phyloP scores from a whole-genome alignment of 2,329 filamentous ascomycete genomes.

The Helotiales sp. region DNA sequence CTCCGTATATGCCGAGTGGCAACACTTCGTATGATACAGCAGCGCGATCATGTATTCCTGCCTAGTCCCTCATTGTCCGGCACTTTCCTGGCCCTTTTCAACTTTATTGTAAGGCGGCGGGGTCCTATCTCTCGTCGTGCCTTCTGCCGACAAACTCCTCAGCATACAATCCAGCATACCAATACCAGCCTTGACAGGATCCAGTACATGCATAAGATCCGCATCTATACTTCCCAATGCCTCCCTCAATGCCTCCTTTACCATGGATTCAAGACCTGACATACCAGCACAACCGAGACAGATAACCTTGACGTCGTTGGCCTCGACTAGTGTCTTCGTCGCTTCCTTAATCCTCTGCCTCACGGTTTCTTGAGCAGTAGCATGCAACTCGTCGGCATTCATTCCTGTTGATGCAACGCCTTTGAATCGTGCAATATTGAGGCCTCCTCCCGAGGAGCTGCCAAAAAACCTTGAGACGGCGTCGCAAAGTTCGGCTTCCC shows the following conservation, averaged over 20 bases:
- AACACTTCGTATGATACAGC: too few relatives aligned
- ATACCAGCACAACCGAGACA: conserved; percentile 91
- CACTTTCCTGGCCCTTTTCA: too few relatives aligned
- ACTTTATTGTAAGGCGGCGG: too few relatives aligned
- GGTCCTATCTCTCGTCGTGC: neutral
- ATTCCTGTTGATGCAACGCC: conserved; percentile 83
- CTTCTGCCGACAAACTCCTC: conserved; percentile 20
- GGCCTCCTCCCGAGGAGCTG: too few relatives aligned
- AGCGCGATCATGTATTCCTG: too few relatives aligned
- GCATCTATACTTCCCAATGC: conserved; percentile 61
- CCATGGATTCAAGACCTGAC: conserved; percentile 78
- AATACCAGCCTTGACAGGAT: conserved; percentile 74
- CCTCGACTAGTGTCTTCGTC: conserved; percentile 62
- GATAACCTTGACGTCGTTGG: conserved; percentile 62
- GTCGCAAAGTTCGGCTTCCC: too few relatives aligned
- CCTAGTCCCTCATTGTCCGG: too few relatives aligned
- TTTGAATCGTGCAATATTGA: conserved; percentile 52
- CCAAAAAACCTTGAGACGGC: too few relatives aligned
- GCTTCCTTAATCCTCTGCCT: conserved; percentile 66
- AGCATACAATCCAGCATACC: conserved; percentile 30
- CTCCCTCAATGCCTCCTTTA: conserved; percentile 67
- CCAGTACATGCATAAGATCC: conserved; percentile 66
- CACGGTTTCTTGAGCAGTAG: conserved; percentile 63
- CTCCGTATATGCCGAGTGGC: too few relatives aligned
- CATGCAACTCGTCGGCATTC: conserved; percentile 77